Percentiles rank a stretch among this genome's conserved stretches.
Evolutionary conservation across 306 rosid species (phyloP).

Genomic region (Lablab purpureus): DNA sequence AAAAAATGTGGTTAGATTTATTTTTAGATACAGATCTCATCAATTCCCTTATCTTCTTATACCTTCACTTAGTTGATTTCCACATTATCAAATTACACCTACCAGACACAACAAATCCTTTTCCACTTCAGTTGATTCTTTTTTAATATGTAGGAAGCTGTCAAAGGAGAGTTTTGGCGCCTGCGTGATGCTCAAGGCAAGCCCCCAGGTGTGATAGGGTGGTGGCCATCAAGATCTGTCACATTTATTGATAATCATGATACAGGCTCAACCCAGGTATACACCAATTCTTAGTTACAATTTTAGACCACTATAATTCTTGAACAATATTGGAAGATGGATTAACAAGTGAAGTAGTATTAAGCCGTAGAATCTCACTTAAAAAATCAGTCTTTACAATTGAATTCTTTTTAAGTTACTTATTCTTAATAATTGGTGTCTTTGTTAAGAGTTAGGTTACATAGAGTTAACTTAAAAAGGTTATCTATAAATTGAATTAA

Average conservation of each 20-base stretch:
- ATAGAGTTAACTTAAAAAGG: no score
- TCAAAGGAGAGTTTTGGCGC: constrained; percentile 83
- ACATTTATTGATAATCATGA: constrained; percentile 92
- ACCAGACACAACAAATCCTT: neutral
- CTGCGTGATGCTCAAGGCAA: constrained; percentile 81
- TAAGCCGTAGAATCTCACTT: no score
- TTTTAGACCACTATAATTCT: no score
- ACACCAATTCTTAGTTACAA: neutral
- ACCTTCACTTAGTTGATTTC: neutral
- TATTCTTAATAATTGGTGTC: no score
- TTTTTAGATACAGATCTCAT: neutral
- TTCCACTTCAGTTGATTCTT: constrained; percentile 8
- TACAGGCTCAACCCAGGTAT: constrained; percentile 94
- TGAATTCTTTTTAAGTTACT: no score
- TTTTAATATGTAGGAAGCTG: constrained; percentile 75
- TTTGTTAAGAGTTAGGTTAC: no score
- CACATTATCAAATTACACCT: neutral
- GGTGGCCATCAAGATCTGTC: constrained; percentile 94
- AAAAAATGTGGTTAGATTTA: constrained; percentile 16
- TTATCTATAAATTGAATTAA: no score
- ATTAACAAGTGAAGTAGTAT: no score
- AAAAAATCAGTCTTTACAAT: no score
- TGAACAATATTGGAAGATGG: neutral
- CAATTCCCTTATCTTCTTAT: neutral
- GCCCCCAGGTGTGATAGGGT: constrained; percentile 89